phyloP scores from a whole-genome alignment of 2,329 filamentous ascomycete species.

The Cladosporium sp. region DNA sequence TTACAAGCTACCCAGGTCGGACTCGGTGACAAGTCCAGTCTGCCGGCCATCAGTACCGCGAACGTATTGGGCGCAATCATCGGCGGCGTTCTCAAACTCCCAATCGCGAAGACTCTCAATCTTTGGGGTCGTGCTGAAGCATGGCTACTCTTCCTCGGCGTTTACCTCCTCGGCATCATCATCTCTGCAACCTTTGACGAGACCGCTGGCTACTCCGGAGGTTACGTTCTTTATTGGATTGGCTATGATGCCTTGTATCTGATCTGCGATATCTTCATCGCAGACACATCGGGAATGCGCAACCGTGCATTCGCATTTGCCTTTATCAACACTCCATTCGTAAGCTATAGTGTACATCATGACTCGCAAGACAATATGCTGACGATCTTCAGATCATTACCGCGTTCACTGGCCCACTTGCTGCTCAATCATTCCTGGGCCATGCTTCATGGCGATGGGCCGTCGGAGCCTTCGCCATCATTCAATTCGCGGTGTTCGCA shows the following conservation, averaged over 20 bases:
- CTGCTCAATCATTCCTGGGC: conserved; percentile 30
- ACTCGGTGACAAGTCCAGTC: conserved; percentile 12
- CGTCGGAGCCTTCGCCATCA: conserved; percentile 62
- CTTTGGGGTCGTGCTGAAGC: conserved; percentile 63
- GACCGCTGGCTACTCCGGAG: conserved; percentile 19
- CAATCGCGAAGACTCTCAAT: conserved; percentile 63
- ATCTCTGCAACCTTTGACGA: conserved; percentile 19
- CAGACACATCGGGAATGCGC: conserved; percentile 61
- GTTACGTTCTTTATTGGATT: conserved; percentile 21
- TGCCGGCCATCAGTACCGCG: conserved; percentile 34
- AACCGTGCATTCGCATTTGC: conserved; percentile 62
- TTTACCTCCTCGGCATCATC: conserved; percentile 20
- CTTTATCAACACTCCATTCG: conserved; percentile 59
- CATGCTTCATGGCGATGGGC: conserved; percentile 57
- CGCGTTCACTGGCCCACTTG: conserved; percentile 18
- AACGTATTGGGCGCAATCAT: conserved; percentile 52
- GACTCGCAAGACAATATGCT: not conserved
- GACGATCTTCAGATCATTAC: conserved; percentile 38
- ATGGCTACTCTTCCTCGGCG: conserved; percentile 48
- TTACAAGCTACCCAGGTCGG: conserved; percentile 19
- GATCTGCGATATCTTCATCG: conserved; percentile 52
- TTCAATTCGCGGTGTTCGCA: conserved; percentile 56
- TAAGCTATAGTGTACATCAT: conserved; percentile 52
- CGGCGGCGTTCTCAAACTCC: conserved; percentile 57
- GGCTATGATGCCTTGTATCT: conserved; percentile 17